These are phyloP conservation scores for Bruguiera sexangula DNA, from an alignment of 345 rosid genomes.

Conservation along the genomic window DNA sequence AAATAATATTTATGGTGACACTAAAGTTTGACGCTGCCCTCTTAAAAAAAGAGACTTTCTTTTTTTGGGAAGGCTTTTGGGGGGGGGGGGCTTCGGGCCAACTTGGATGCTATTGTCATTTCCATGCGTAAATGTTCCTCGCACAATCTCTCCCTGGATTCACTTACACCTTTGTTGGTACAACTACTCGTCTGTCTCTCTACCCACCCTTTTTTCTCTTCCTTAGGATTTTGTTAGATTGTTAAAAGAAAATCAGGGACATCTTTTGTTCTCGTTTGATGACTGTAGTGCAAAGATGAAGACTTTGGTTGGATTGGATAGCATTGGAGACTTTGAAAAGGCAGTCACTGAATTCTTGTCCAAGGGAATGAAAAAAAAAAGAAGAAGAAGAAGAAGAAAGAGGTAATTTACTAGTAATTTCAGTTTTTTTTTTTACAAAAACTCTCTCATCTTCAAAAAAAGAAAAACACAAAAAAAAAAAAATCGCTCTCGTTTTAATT, in stretches of 20 bases:
- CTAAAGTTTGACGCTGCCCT: too few relatives aligned
- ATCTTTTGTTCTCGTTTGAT: conserved; percentile 31
- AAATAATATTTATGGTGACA: too few relatives aligned
- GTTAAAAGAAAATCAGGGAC: conserved; percentile 32
- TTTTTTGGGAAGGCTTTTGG: neutral
- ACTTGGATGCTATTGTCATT: neutral
- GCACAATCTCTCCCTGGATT: conserved; percentile 33
- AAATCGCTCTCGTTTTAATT: too few relatives aligned
- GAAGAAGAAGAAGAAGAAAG: too few relatives aligned
- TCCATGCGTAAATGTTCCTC: conserved; percentile 3
- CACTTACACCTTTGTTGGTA: conserved; percentile 27
- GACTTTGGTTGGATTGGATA: conserved; percentile 7
- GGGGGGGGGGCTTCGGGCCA: neutral
- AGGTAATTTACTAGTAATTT: too few relatives aligned
- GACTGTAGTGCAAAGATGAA: conserved; percentile 1
- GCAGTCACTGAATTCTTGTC: too few relatives aligned
- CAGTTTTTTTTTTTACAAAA: too few relatives aligned
- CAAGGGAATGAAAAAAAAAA: too few relatives aligned
- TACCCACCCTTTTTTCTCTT: neutral
- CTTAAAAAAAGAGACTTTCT: too few relatives aligned
- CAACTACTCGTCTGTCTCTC: conserved; percentile 25
- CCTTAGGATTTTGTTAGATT: conserved; percentile 41
- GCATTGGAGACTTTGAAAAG: conserved; percentile 11
- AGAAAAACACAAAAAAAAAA: too few relatives aligned
- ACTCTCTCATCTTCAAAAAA: too few relatives aligned